Conservation (phyloP, 805 yeast genomes). For the Wickerhamomyces sydowiorum region DNA sequence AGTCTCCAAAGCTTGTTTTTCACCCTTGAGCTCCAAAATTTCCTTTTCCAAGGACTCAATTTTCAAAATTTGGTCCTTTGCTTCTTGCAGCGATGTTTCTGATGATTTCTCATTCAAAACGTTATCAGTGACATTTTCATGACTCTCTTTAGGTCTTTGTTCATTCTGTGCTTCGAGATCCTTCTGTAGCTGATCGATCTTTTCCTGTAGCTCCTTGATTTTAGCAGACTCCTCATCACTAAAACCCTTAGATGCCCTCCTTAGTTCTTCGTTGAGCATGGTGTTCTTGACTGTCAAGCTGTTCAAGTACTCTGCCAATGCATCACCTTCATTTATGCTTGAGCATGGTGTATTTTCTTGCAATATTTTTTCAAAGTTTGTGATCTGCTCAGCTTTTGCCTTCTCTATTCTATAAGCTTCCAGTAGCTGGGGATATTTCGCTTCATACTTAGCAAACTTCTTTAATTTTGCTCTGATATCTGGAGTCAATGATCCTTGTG, state of each 20-base stretch:
- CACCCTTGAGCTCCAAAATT: too few species aligned
- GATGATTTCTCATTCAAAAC: too few species aligned
- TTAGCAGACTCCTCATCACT: constrained; percentile 1
- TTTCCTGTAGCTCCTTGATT: constrained; percentile 7
- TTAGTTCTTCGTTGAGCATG: constrained; percentile 61
- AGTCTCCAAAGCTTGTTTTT: too few species aligned
- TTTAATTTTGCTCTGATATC: constrained; percentile 56
- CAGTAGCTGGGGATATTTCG: constrained; percentile 78
- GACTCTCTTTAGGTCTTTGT: neutral
- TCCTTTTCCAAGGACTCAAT: too few species aligned
- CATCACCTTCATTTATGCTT: constrained; percentile 65
- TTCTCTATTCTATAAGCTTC: constrained; percentile 85
- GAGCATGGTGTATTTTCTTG: constrained; percentile 79
- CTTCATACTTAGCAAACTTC: constrained; percentile 82
- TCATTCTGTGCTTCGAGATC: constrained; percentile 3
- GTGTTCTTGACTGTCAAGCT: constrained; percentile 55
- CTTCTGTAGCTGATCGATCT: constrained; percentile 6
- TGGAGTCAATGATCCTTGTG: constrained; percentile 35
- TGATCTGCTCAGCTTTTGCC: constrained; percentile 53
- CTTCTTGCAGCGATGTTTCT: too few species aligned
- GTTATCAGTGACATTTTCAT: neutral
- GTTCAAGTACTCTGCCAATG: constrained; percentile 62
- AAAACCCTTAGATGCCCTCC: constrained; percentile 24
- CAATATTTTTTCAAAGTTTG: constrained; percentile 60
- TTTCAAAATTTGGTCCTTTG: too few species aligned